Percentiles rank a stretch among this genome's conserved stretches.
Conservation (phyloP, 352 stramenopile species). For the Phytophthora meadii region DNA sequence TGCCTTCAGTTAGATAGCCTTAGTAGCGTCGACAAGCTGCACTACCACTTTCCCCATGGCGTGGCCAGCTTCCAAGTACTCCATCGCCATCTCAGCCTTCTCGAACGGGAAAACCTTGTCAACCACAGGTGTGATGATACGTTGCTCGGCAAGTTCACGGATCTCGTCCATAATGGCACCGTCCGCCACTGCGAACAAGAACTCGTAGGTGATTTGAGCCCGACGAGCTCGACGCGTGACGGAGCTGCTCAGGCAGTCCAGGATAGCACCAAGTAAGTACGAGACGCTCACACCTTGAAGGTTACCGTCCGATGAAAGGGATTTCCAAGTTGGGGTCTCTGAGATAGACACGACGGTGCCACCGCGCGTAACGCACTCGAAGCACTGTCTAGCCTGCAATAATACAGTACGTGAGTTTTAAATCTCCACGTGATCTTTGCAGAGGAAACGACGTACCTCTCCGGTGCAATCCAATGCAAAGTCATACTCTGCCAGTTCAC, state of each 20-base stretch:
- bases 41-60: slow-evolving; percentile 75
- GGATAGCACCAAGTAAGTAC: slow-evolving; percentile 50
- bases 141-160: slow-evolving; percentile 48
- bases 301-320: slow-evolving; percentile 36
- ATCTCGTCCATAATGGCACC: slow-evolving; percentile 62
- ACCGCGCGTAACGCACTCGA: slow-evolving; percentile 65
- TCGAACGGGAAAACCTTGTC: slow-evolving; percentile 79
- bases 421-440: no score
- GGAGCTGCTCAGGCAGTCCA: slow-evolving; percentile 71
- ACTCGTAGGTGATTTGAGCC: slow-evolving; percentile 64
- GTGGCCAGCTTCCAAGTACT: slow-evolving; percentile 70
- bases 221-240: slow-evolving; percentile 57
- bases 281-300: slow-evolving; percentile 50
- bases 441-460: slow-evolving; percentile 46
- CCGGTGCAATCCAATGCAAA: slow-evolving; percentile 80
- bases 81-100: slow-evolving; percentile 64
- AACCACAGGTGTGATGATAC: slow-evolving; percentile 58
- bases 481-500: slow-evolving; percentile 74
- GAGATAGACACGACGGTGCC: slow-evolving; percentile 68
- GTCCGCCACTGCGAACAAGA: slow-evolving; percentile 53
- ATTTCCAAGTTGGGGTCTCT: slow-evolving; percentile 57
- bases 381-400: slow-evolving; percentile 58
- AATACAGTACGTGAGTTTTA: neutral
- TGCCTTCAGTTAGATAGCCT: slow-evolving; percentile 9
- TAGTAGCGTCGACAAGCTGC: slow-evolving; percentile 45